Conservation (phyloP, 108 stramenopile genomes). For the Seminavis robusta region DNA sequence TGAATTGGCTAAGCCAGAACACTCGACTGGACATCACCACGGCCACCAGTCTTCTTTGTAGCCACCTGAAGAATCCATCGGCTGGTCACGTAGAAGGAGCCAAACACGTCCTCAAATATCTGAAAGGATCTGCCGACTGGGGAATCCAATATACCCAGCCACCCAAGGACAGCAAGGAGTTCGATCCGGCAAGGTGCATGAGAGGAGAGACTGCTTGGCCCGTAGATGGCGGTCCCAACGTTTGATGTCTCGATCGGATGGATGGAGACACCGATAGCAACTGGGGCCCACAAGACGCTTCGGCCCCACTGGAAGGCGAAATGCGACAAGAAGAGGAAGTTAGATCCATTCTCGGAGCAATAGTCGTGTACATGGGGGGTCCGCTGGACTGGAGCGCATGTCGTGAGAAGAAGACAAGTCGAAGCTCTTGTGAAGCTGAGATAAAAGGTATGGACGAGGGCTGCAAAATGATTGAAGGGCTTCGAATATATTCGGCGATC, state of each 20-base stretch:
- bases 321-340: neutral
- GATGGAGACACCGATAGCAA: neutral
- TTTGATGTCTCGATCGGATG: too few species aligned
- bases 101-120: too few species aligned
- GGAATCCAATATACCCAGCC: too few species aligned
- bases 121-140: too few species aligned
- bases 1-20: neutral
- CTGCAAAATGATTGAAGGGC: too few species aligned
- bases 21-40: neutral
- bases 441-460: neutral
- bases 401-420: neutral
- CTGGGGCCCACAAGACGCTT: neutral
- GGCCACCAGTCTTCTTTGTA: neutral
- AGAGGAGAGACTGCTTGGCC: too few species aligned
- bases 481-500: too few species aligned
- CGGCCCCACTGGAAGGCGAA: neutral
- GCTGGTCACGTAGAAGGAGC: too few species aligned
- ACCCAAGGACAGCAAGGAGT: too few species aligned
- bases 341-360: neutral
- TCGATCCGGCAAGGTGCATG: too few species aligned
- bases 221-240: too few species aligned
- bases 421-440: conserved; percentile 2
- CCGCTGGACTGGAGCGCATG: neutral
- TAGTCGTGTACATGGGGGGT: neutral
- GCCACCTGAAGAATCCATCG: neutral